These are phyloP conservation scores for Lolium rigidum DNA, from an alignment of 176 grass and related monocot genomes.

Conservation along the genomic window DNA sequence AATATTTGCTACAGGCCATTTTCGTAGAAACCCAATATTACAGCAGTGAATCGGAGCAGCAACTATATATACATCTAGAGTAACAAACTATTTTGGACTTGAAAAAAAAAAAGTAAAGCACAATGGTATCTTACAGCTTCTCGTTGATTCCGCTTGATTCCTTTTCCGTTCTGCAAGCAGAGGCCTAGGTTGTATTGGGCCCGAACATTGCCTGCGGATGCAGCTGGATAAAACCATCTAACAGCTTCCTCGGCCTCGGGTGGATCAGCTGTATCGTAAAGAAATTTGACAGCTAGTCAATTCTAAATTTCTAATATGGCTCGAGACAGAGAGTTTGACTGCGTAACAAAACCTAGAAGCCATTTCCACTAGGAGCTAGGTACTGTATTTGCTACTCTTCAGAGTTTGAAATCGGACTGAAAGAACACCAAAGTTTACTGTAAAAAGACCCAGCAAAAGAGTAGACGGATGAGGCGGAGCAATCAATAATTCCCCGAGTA, in stretches of 20 bases:
- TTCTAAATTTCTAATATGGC: slow-evolving; percentile 4
- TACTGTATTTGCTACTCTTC: background rate
- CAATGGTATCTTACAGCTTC: slow-evolving; percentile 66
- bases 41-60: background rate
- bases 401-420: slow-evolving; percentile 10
- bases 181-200: slow-evolving; percentile 80
- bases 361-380: background rate
- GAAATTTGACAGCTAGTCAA: slow-evolving; percentile 29
- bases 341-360: background rate
- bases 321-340: background rate
- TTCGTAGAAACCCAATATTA: background rate
- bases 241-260: slow-evolving; percentile 60
- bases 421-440: background rate
- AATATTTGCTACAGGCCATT: background rate
- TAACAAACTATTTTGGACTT: slow-evolving; percentile 8
- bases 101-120: background rate
- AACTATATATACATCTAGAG: background rate
- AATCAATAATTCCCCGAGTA: background rate
- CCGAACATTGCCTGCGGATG: slow-evolving; percentile 57
- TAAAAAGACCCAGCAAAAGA: slow-evolving; percentile 9
- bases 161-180: slow-evolving; percentile 71
- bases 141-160: slow-evolving; percentile 52
- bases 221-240: slow-evolving; percentile 72
- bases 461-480: background rate
- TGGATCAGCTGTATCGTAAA: slow-evolving; percentile 60